Base-by-base conservation (phyloP, 2,329 filamentous ascomycete species). In the Sclerotinia borealis region DNA sequence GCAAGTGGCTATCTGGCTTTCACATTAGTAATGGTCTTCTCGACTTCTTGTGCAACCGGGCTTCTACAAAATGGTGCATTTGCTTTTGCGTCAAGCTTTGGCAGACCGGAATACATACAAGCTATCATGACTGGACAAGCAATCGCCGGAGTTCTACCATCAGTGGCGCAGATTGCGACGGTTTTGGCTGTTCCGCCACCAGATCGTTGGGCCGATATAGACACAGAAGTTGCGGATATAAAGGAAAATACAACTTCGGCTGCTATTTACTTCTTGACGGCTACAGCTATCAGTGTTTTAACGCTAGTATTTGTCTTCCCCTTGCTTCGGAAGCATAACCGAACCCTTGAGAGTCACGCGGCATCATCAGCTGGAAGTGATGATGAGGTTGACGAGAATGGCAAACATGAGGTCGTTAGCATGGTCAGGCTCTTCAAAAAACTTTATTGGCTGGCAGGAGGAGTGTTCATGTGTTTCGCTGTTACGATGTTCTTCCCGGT, bases 121-220 rank as follows among this genome's bases (percentile, higher is more conserved):
- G 93, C 89, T 29, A 92, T 98, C 76, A 98, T 99, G 93, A 87
- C 89, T 3, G 95, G 95, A 1, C 95, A 99, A 76, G 93, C 88
- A 37, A 82, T 99, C 4, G 93, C 95, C 0, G 95, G 95, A 36
- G 93, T 99, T 11, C 79, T 98, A 4, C 95, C 95, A 0, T 88
- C 91, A 54, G 81, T 96, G 54, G 91, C 92, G 1, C 93, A 98
- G 76, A 93, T 98, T 69, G 75, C 90, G 50, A 90, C 91, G 1
- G 92, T 96, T 15, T 80, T 97, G 13, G 83, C 85, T 39, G 80
- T 91, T 1, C 79, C 85, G 0, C 72, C 78, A 54, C 75, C 79
- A 63, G 72, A 78, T 31, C 71, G 75, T 27, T 72, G 67, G 45
- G 63, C 70, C 48, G 54, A 69, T 54, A 17, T 68, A 45, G 68